These are phyloP conservation scores for Metarhizium brunneum DNA, from an alignment of 2,329 filamentous ascomycete species.

Conservation along the genomic window DNA sequence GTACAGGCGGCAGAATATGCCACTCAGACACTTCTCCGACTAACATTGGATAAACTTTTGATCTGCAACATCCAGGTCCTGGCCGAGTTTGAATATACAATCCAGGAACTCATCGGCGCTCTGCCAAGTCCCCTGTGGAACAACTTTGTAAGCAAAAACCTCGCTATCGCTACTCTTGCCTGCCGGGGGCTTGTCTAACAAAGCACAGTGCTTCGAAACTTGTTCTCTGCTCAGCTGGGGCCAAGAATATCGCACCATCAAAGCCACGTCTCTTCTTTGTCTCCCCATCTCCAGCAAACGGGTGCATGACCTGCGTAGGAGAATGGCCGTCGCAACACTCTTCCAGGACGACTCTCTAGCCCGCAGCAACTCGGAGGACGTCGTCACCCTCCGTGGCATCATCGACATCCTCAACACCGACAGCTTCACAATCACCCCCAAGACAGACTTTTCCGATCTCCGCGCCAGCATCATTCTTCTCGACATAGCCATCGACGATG, in stretches of 20 bases:
- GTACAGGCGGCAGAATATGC: conserved; percentile 27
- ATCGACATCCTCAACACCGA: conserved; percentile 35
- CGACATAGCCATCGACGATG: conserved; percentile 66
- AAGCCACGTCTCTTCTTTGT: conserved; percentile 46
- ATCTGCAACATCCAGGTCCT: conserved; percentile 32
- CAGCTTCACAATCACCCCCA: conserved; percentile 41
- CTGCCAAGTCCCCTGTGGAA: conserved; percentile 29
- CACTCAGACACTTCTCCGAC: conserved; percentile 39
- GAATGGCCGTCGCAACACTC: conserved; percentile 57
- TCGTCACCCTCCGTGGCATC: conserved; percentile 33
- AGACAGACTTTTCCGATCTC: conserved; percentile 62
- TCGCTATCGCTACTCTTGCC: neutral
- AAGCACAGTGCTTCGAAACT: conserved; percentile 38
- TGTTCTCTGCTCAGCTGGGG: conserved; percentile 36
- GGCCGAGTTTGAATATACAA: conserved; percentile 28
- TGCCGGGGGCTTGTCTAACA: neutral
- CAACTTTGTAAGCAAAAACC: conserved; percentile 27
- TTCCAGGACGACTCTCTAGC: conserved; percentile 39
- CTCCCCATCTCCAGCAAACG: conserved; percentile 44
- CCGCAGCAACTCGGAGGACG: conserved; percentile 29
- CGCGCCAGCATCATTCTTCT: conserved; percentile 58
- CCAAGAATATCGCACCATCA: conserved; percentile 39
- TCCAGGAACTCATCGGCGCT: conserved; percentile 33
- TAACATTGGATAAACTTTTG: conserved; percentile 45
- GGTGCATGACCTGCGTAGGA: conserved; percentile 52